A percentile compares a stretch with the other conserved stretches of the same genome.
Evolutionary conservation across 441 rosid species (phyloP).

Genomic region (Gossypium schwendimanii): DNA sequence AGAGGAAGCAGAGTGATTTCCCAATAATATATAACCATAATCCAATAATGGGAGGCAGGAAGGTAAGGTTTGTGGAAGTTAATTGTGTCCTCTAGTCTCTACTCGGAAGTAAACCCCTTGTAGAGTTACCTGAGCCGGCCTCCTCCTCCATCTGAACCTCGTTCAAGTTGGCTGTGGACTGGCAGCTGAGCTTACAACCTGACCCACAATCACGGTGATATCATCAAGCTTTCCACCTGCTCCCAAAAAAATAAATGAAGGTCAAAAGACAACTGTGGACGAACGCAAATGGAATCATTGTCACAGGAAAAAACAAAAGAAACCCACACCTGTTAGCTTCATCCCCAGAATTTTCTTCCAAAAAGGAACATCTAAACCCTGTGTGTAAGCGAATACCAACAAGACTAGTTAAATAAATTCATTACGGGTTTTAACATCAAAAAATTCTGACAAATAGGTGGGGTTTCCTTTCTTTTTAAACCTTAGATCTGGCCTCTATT

Average conservation of each 20-base stretch:
- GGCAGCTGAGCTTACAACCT: slow-evolving; percentile 32
- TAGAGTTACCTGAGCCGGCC: neutral
- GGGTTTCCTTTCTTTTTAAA: slow-evolving; percentile 9
- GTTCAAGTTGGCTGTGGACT: neutral
- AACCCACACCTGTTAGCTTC: slow-evolving; percentile 60
- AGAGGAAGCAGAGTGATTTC: neutral
- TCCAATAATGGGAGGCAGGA: neutral
- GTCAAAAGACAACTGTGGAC: neutral
- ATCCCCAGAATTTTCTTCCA: slow-evolving; percentile 70
- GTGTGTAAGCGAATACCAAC: neutral
- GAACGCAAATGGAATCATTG: neutral
- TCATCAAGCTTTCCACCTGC: slow-evolving; percentile 91
- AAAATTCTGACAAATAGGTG: neutral
- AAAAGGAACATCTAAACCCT: slow-evolving; percentile 73
- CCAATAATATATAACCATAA: neutral
- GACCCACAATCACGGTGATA: slow-evolving; percentile 75
- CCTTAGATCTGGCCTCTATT: slow-evolving; percentile 80
- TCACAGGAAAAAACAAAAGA: neutral
- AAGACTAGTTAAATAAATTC: neutral
- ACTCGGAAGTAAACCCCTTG: neutral
- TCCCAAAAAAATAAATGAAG: slow-evolving; percentile 2
- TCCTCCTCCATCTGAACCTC: neutral
- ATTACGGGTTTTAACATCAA: neutral
- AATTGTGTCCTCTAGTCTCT: neutral
- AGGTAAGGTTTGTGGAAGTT: neutral